phyloP scores from a whole-genome alignment of 768 basidiomycete genomes.

The Leccinum aurantiacum region DNA sequence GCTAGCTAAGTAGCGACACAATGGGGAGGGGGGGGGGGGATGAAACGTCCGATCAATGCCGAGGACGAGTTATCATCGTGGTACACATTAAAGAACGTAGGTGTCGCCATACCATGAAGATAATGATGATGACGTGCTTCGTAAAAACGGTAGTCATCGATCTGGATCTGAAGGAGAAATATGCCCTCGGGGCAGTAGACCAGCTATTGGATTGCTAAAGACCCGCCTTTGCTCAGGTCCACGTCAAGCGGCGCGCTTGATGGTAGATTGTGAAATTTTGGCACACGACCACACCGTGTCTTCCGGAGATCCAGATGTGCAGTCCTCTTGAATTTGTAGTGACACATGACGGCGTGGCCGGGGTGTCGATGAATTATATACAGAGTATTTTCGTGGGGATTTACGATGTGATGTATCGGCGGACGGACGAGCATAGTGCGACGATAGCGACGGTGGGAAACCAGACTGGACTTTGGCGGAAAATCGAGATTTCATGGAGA shows the following conservation, averaged over 20 bases:
- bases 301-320: constrained; percentile 6
- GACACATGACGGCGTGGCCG: constrained; percentile 14
- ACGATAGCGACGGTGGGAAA: constrained; percentile 3
- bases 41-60: constrained; percentile 3
- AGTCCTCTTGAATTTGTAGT: constrained; percentile 5
- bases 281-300: constrained; percentile 32
- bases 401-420: constrained; percentile 9
- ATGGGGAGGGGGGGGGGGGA: background rate
- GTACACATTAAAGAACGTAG: constrained; percentile 16
- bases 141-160: constrained; percentile 4
- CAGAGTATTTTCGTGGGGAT: constrained; percentile 6
- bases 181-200: constrained; percentile 10
- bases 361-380: constrained; percentile 8
- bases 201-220: constrained; percentile 21
- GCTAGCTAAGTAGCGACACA: constrained; percentile 19
- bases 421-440: constrained; percentile 1
- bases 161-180: constrained; percentile 1
- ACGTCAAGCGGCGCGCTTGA: constrained; percentile 28
- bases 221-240: constrained; percentile 21
- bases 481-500: constrained; percentile 21
- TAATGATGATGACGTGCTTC: constrained; percentile 1
- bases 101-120: constrained; percentile 4
- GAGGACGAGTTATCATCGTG: constrained; percentile 6
- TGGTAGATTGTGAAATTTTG: constrained; percentile 29
- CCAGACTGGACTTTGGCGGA: constrained; percentile 12